phyloP scores from a whole-genome alignment of 2,329 filamentous ascomycete genomes.

The Cladosporium phlei region DNA sequence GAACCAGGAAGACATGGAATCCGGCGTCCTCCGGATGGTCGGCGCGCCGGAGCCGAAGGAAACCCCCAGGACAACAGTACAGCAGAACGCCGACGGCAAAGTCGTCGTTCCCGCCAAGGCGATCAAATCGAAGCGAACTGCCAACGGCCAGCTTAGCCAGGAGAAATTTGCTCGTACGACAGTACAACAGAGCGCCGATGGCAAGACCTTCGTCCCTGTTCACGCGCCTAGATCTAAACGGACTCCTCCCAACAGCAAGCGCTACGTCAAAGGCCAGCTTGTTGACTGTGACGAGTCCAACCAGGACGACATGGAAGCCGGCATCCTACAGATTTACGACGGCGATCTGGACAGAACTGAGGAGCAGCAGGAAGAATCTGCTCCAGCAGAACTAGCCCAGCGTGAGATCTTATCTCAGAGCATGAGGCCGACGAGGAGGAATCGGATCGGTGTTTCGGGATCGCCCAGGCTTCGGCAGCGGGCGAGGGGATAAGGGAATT shows the following conservation, averaged over 20 bases:
- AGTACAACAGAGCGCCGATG: not conserved
- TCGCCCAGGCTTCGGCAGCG: slow-evolving; percentile 25
- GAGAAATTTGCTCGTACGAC: no score
- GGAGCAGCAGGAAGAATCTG: not conserved
- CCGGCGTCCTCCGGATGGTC: slow-evolving; percentile 6
- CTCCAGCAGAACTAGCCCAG: not conserved
- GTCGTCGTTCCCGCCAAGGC: no score
- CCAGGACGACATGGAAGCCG: slow-evolving; percentile 11
- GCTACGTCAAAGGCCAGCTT: slow-evolving; percentile 10
- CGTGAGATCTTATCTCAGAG: not conserved
- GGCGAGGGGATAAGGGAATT: slow-evolving; percentile 17
- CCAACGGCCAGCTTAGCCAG: slow-evolving; percentile 7
- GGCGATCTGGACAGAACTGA: slow-evolving; percentile 4
- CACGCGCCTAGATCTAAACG: not conserved
- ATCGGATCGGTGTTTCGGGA: slow-evolving; percentile 15
- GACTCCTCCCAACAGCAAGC: not conserved
- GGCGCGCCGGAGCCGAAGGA: no score
- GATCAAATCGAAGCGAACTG: no score
- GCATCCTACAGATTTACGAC: slow-evolving; percentile 7
- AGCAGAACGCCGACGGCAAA: slow-evolving; percentile 4
- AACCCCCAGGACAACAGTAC: not conserved
- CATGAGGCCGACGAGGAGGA: slow-evolving; percentile 4
- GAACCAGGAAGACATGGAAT: slow-evolving; percentile 8
- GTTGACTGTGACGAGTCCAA: slow-evolving; percentile 9
- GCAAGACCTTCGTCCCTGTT: not conserved